A percentile compares a stretch with the other conserved stretches of the same genome.
Conservation (phyloP, 352 stramenopile species). For the Globisporangium recalcitrans region DNA sequence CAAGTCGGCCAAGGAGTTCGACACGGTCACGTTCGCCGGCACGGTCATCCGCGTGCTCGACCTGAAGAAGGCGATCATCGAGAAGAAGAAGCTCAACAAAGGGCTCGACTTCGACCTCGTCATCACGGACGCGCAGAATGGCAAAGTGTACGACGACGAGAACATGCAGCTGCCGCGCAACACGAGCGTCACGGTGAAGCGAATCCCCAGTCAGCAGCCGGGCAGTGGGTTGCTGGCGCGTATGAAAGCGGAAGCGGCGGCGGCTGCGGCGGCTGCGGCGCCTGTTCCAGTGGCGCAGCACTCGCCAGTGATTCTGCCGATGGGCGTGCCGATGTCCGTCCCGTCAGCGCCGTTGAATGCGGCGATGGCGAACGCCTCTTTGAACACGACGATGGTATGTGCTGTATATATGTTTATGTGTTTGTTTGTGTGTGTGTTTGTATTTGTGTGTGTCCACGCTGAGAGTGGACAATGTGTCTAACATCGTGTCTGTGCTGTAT, state of each 20-base stretch:
- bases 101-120: constrained; percentile 90
- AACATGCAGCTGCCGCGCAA: constrained; percentile 87
- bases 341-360: constrained; percentile 34
- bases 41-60: constrained; percentile 84
- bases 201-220: constrained; percentile 78
- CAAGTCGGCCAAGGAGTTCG: constrained; percentile 88
- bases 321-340: constrained; percentile 17
- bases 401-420: constrained; percentile 3
- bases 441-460: constrained; percentile 3
- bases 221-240: constrained; percentile 71
- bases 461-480: too few species aligned
- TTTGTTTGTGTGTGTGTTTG: constrained; percentile 12
- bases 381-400: constrained; percentile 14
- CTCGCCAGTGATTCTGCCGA: constrained; percentile 32
- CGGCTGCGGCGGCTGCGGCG: constrained; percentile 43
- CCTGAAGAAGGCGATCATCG: constrained; percentile 92
- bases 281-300: constrained; percentile 33
- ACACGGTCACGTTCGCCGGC: constrained; percentile 81
- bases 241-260: constrained; percentile 81
- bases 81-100: constrained; percentile 91
- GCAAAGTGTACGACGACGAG: constrained; percentile 90
- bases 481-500: too few species aligned
- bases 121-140: constrained; percentile 90
- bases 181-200: constrained; percentile 90
- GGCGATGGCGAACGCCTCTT: constrained; percentile 8